Percentiles rank a stretch among this genome's conserved stretches.
These are phyloP conservation scores for Krasilnikovozyma curviuscula DNA, from an alignment of 768 basidiomycete species.

Conservation along the genomic window DNA sequence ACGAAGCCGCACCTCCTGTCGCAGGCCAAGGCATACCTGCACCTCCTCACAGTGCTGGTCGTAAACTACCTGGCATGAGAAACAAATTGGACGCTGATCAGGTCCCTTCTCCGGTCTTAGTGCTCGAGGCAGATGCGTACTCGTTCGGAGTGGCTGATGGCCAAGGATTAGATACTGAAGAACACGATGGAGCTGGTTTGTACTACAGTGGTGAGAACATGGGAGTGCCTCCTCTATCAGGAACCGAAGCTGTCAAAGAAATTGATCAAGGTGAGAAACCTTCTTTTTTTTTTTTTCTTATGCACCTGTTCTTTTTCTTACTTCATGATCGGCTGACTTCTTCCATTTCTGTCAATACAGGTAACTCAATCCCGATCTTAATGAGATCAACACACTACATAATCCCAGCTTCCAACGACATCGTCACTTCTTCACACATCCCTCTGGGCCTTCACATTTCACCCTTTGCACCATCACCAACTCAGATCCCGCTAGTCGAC, in stretches of 20 bases:
- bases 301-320: neutral
- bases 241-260: constrained; percentile 67
- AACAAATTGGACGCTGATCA: constrained; percentile 69
- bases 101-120: constrained; percentile 74
- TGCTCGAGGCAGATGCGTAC: constrained; percentile 57
- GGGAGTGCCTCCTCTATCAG: constrained; percentile 56
- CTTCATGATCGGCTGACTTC: too few relatives aligned
- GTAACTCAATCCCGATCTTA: constrained; percentile 82
- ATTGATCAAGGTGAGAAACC: constrained; percentile 58
- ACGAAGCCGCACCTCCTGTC: too few relatives aligned
- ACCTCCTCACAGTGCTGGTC: too few relatives aligned
- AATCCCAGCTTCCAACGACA: constrained; percentile 56
- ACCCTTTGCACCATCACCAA: constrained; percentile 67
- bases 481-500: constrained; percentile 59
- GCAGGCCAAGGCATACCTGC: too few relatives aligned
- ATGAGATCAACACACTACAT: constrained; percentile 78
- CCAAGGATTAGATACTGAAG: too few relatives aligned
- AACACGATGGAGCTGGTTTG: constrained; percentile 25
- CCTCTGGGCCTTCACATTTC: constrained; percentile 72
- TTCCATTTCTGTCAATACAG: constrained; percentile 26
- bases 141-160: too few relatives aligned
- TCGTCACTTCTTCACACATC: constrained; percentile 61
- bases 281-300: too few relatives aligned
- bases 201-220: constrained; percentile 44
- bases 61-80: too few relatives aligned